These are phyloP conservation scores for Anthracocystis setariae DNA, from an alignment of 1,284 basidiomycete genomes.

Conservation along the genomic window DNA sequence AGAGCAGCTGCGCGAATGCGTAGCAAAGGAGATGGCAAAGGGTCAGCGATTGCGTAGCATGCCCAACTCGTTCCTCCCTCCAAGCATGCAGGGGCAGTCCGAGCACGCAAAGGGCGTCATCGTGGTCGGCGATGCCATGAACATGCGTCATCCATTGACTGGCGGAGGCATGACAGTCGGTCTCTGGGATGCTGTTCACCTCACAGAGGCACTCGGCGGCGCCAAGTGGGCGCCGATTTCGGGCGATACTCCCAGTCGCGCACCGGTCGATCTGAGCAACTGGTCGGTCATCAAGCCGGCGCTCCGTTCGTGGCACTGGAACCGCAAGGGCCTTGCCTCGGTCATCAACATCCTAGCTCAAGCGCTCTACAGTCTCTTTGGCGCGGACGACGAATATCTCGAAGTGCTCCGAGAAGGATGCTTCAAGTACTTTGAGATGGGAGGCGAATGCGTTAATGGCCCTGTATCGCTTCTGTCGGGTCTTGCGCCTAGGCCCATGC, in stretches of 20 bases:
- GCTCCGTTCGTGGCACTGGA: slow-evolving; percentile 65
- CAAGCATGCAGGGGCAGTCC: slow-evolving; percentile 79
- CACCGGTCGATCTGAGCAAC: slow-evolving; percentile 44
- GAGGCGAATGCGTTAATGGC: slow-evolving; percentile 86
- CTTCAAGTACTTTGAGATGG: slow-evolving; percentile 96
- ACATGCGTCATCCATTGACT: slow-evolving; percentile 98
- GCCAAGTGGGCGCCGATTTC: slow-evolving; percentile 52
- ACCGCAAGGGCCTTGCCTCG: slow-evolving; percentile 58
- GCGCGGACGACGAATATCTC: slow-evolving; percentile 74
- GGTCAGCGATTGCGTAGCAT: slow-evolving; percentile 75
- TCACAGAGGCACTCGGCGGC: slow-evolving; percentile 61
- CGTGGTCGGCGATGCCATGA: slow-evolving; percentile 94
- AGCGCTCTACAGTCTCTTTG: slow-evolving; percentile 66
- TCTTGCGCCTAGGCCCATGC: slow-evolving; percentile 77
- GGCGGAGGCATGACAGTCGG: slow-evolving; percentile 73
- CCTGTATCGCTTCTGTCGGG: slow-evolving; percentile 74
- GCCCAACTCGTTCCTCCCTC: slow-evolving; percentile 94
- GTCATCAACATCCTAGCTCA: slow-evolving; percentile 67
- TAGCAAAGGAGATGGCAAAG: slow-evolving; percentile 52
- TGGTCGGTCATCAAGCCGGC: slow-evolving; percentile 54
- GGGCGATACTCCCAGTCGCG: slow-evolving; percentile 9
- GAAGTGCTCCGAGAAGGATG: slow-evolving; percentile 89
- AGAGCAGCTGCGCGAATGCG: slow-evolving; percentile 54
- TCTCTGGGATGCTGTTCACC: slow-evolving; percentile 65
- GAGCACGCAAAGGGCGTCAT: slow-evolving; percentile 76